Conservation (phyloP, 2,329 filamentous ascomycete species). For the Colletotrichum kahawae region DNA sequence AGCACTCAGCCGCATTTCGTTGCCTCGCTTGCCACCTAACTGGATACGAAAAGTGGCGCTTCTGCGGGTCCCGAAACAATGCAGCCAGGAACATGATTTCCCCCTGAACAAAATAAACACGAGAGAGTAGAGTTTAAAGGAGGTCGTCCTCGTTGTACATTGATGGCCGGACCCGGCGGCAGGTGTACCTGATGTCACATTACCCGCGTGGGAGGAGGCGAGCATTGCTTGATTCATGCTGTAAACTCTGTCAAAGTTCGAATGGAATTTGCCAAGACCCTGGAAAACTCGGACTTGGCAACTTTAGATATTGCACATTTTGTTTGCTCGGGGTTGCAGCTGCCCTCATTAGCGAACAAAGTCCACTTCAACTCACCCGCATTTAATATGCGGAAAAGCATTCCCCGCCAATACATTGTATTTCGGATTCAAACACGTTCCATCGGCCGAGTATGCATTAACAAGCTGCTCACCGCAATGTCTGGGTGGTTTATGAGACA, state of each 20-base stretch:
- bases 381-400: background rate
- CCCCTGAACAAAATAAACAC: background rate
- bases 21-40: background rate
- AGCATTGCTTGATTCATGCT: background rate
- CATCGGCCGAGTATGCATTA: background rate
- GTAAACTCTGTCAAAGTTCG: background rate
- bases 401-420: background rate
- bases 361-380: background rate
- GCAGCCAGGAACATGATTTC: background rate
- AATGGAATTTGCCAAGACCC: background rate
- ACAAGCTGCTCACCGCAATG: background rate
- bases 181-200: background rate
- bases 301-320: background rate
- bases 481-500: background rate
- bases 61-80: background rate
- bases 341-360: background rate
- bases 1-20: background rate
- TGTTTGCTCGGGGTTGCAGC: background rate
- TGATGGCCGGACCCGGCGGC: background rate
- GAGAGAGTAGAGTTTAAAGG: background rate
- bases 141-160: background rate
- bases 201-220: background rate
- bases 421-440: background rate
- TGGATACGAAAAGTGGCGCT: background rate
- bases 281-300: background rate